phyloP scores from a whole-genome alignment of 345 rosid genomes.

The Angophora floribunda region DNA sequence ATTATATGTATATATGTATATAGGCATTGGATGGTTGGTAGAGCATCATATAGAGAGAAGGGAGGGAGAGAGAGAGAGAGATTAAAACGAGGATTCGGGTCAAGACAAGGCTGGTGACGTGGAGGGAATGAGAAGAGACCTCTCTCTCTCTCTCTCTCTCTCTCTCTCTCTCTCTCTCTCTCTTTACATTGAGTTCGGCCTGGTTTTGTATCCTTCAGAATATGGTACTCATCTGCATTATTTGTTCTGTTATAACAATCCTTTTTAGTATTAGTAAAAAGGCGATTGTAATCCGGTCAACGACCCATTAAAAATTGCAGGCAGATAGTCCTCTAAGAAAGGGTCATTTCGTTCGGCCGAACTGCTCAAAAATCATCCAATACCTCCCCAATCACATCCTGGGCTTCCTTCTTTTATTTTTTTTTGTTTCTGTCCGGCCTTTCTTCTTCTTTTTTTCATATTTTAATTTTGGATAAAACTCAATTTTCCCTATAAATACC shows the following conservation, averaged over 20 bases:
- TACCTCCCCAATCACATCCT: neutral
- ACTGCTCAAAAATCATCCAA: neutral
- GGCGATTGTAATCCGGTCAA: neutral
- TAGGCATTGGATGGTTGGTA: neutral
- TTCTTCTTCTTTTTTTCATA: neutral
- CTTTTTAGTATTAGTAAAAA: neutral
- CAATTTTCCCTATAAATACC: conserved; percentile 16
- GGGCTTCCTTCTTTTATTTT: too few relatives aligned
- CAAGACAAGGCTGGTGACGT: neutral
- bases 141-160: too few relatives aligned
- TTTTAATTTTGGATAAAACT: neutral
- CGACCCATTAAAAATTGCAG: neutral
- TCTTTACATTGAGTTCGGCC: neutral
- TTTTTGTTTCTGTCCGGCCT: neutral
- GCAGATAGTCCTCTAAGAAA: neutral
- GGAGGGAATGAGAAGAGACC: neutral
- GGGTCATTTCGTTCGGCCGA: neutral
- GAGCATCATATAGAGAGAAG: neutral
- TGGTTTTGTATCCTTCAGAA: neutral
- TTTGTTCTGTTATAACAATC: neutral
- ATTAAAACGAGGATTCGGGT: neutral
- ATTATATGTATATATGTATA: too few relatives aligned
- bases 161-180: neutral
- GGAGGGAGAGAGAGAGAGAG: neutral
- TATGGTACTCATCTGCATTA: neutral